Evolutionary conservation across 768 basidiomycete genomes (phyloP).

Genomic region (Tricholoma furcatifolium): DNA sequence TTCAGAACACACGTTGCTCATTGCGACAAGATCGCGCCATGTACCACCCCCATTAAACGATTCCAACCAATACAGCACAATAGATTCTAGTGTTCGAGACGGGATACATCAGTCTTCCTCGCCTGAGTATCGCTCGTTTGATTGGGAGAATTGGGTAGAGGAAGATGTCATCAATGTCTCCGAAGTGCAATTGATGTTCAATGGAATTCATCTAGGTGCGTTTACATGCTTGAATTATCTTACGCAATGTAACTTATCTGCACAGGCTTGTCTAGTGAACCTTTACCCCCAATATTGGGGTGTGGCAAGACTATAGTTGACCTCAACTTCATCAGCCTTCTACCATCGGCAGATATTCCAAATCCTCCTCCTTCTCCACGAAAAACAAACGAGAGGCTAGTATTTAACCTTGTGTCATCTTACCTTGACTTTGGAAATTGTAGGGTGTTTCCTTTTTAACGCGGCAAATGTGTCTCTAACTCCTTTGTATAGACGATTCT

Average conservation of each 20-base stretch:
- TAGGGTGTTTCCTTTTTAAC: slow-evolving; percentile 27
- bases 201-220: slow-evolving; percentile 45
- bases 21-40: slow-evolving; percentile 61
- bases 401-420: slow-evolving; percentile 48
- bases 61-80: slow-evolving; percentile 32
- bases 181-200: slow-evolving; percentile 53
- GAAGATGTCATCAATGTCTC: slow-evolving; percentile 60
- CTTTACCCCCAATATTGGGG: slow-evolving; percentile 45
- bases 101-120: slow-evolving; percentile 27
- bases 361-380: slow-evolving; percentile 12
- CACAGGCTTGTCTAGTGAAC: slow-evolving; percentile 41
- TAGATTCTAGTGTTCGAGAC: slow-evolving; percentile 42
- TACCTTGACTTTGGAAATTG: slow-evolving; percentile 65
- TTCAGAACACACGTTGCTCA: slow-evolving; percentile 53
- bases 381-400: slow-evolving; percentile 24
- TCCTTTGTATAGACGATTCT: slow-evolving; percentile 27
- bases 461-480: not conserved
- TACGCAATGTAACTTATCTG: not conserved
- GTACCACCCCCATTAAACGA: slow-evolving; percentile 34
- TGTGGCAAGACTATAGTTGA: slow-evolving; percentile 35
- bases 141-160: slow-evolving; percentile 60
- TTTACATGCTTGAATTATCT: not conserved
- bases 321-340: slow-evolving; percentile 44
- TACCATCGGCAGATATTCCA: slow-evolving; percentile 9
- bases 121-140: slow-evolving; percentile 26